Evolutionary conservation across 352 stramenopile genomes (phyloP), one percentile per base, ranked within the genome.

Genomic region (Peronosclerospora sorghi): DNA sequence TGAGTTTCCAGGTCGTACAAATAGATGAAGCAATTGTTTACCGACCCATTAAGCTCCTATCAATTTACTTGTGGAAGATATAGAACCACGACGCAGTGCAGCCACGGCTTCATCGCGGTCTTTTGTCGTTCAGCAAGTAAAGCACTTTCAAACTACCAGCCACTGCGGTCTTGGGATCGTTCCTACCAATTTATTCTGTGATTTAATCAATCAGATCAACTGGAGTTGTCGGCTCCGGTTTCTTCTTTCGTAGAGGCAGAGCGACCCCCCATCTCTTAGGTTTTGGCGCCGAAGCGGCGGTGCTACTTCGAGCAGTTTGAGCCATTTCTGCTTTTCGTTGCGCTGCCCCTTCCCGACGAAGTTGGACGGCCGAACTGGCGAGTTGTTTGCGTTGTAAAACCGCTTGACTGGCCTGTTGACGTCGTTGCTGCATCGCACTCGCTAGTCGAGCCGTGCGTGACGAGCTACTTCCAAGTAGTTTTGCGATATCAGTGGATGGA

Each of bases 401-500:
- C 19, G 36, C 44, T 18, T 64, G 51, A 18, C 32, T 56, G 5
- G 56, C 56, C n/a, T 62, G 43, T 38, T 64, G 60, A 18, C 60
- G 60, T 9, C 60, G 56, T 20, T 70, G 56, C 35, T 56, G 53
- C 48, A 71, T 55, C 7, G 54, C 56, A 13, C 35, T 59, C 2
- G 54, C 45, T 8, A 72, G 37, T 24, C 62, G 53, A 5, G 61
- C 54, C 15, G 46, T 52, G n/a, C 61, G 62, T 9, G 39, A 53
- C 37, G 44, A 35, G 36, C 43, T 45, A 20, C 42, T 41, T 13
- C 58, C 41, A 2, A 79, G 43, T n/a, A 72, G 28, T n/a, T 71
- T 59, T 0, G 64, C 50, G 7, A 79, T 57, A 36, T 79, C 67
- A 0, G 58, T 59, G 9, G 67, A 79, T 19, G 67, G 64, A 0